Percentiles rank a stretch among this genome's conserved stretches.
Evolutionary conservation across 257 asterid genomes (phyloP).

Genomic region (Vinca minor): DNA sequence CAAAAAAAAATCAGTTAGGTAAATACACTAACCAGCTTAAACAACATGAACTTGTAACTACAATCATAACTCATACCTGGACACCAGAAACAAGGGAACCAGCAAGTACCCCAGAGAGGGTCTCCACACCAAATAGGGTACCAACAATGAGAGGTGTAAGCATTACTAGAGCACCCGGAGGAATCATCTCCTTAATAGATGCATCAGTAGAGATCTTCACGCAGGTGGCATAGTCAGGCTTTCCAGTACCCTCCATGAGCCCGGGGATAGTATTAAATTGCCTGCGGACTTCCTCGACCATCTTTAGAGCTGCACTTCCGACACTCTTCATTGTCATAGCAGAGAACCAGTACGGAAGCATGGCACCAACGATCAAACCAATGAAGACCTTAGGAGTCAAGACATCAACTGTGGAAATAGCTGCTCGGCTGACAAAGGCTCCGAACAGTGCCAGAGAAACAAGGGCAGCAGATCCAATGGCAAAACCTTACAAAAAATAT

Average conservation of each 20-base stretch:
- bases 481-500: slow-evolving; percentile 56
- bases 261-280: slow-evolving; percentile 85
- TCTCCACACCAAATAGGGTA: slow-evolving; percentile 75
- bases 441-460: slow-evolving; percentile 82
- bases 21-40: neutral
- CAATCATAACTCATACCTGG: slow-evolving; percentile 39
- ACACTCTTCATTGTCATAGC: slow-evolving; percentile 98
- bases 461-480: slow-evolving; percentile 86
- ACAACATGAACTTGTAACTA: neutral
- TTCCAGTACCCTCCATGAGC: slow-evolving; percentile 62
- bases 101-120: slow-evolving; percentile 82
- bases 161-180: slow-evolving; percentile 93
- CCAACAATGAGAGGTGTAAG: slow-evolving; percentile 82
- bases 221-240: slow-evolving; percentile 82
- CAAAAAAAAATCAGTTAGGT: neutral
- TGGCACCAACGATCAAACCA: slow-evolving; percentile 76
- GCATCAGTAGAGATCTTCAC: slow-evolving; percentile 88
- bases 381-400: slow-evolving; percentile 82
- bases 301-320: slow-evolving; percentile 79
- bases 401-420: slow-evolving; percentile 56
- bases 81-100: slow-evolving; percentile 92
- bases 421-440: slow-evolving; percentile 88
- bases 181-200: slow-evolving; percentile 83
- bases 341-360: slow-evolving; percentile 95
- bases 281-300: slow-evolving; percentile 92